These are phyloP conservation scores for Pyrus bretschneideri DNA, from an alignment of 306 rosid genomes.

Conservation along the genomic window DNA sequence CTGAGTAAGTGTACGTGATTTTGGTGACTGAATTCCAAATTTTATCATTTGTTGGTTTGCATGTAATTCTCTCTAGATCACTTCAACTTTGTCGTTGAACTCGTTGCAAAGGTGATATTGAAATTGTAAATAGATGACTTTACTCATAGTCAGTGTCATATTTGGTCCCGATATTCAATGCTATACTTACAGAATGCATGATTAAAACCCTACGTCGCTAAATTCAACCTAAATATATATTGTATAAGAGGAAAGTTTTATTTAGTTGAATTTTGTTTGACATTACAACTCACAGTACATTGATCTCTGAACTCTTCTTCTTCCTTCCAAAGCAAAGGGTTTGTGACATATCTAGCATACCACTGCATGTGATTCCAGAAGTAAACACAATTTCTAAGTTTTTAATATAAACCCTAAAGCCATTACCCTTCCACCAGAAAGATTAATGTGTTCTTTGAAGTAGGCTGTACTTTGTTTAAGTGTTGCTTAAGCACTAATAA, in stretches of 20 bases:
- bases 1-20: no score
- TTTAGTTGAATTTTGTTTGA: neutral
- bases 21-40: no score
- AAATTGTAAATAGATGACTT: no score
- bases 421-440: neutral
- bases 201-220: neutral
- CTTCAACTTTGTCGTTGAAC: no score
- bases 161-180: neutral
- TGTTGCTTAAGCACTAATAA: neutral
- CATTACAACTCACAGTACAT: neutral
- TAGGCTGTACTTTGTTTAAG: neutral
- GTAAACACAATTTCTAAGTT: neutral
- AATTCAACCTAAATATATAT: neutral
- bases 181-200: no score
- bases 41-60: no score
- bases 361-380: neutral
- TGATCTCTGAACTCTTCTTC: neutral
- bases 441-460: neutral
- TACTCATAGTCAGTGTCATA: neutral
- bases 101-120: no score
- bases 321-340: neutral
- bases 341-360: neutral
- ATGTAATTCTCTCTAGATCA: no score
- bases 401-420: neutral
- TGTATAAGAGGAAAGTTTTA: neutral